Base-by-base conservation (phyloP, 2,329 filamentous ascomycete genomes). In the Diplodia mutila region DNA sequence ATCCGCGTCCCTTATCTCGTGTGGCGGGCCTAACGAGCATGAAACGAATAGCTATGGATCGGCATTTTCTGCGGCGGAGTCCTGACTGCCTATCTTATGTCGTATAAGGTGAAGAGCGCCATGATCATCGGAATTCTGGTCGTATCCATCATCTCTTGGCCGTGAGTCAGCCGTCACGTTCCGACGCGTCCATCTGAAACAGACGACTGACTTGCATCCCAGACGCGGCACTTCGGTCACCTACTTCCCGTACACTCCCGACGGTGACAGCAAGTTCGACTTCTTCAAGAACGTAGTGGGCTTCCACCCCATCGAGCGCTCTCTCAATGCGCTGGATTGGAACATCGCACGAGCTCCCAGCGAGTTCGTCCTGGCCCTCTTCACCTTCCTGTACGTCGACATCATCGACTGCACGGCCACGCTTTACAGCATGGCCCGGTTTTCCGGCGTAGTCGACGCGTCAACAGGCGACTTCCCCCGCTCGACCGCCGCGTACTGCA, bases 351-450 rank as follows among this genome's bases (percentile, higher is more conserved):
- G 46, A 6, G 87, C 91, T 61, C 88, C 90, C 12, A 87, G 87
- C 4, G 89, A 95, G 72, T 96, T 96, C 73, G 90, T 89, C 18
- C 84, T 95, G 61, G 93, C 93, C 0, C 87, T 97, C 66, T 89
- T 96, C 77, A 96, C 93, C 1, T 96, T 97, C 64, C 82, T 96
- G n/a, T 96, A 96, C 73, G 92, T 96, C 71, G 93, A 97, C 75
- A 94, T 97, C 69, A 88, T 97, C 64, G 93, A 96, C 79, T 91
- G 89, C 71, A 96, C 93, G 0, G 93, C 92, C 69, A 96, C 93
- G 0, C 82, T 96, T 65, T 97, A 96, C 80, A 91, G 91, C 48
- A 96, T 97, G 92, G 93, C 93, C 27, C 89, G 90, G 25, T 94
- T 94, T 76, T 91, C 90, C 71, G 89, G 91, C 42, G 88, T 92